Conservation (phyloP, 2,329 filamentous ascomycete genomes). For the Apiospora pterosperma region DNA sequence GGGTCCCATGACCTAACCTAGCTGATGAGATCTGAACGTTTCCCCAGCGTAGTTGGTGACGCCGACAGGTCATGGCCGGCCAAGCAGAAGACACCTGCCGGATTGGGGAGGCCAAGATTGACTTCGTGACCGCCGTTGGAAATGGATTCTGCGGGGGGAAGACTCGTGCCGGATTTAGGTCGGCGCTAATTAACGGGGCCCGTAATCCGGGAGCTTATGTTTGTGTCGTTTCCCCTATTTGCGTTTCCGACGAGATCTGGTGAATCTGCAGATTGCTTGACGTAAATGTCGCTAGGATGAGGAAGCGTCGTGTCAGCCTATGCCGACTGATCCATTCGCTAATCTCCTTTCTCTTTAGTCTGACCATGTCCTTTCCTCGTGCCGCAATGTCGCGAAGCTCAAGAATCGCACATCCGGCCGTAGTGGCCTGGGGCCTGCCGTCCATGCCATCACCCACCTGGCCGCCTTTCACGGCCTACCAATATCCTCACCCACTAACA, state of each 20-base stretch:
- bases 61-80: not conserved
- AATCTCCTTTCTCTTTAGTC: not conserved
- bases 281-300: not conserved
- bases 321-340: not conserved
- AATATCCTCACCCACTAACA: not conserved
- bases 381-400: not conserved
- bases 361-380: not conserved
- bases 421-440: not conserved
- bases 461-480: not conserved
- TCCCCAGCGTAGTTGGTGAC: not conserved
- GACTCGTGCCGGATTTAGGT: slow-evolving; percentile 1
- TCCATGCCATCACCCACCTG: not conserved
- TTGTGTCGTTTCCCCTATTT: not conserved
- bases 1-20: not conserved
- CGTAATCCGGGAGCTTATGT: not conserved
- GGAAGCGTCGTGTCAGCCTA: not conserved
- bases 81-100: not conserved
- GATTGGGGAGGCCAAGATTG: not conserved
- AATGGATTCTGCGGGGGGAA: not conserved
- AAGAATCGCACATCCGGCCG: not conserved
- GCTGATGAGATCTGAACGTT: not conserved
- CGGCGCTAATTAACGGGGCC: not conserved
- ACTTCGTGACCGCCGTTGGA: not conserved
- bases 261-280: not conserved
- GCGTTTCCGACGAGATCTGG: not conserved